Conservation (phyloP, 306 rosid genomes). For the Casuarina cunninghamiana region DNA sequence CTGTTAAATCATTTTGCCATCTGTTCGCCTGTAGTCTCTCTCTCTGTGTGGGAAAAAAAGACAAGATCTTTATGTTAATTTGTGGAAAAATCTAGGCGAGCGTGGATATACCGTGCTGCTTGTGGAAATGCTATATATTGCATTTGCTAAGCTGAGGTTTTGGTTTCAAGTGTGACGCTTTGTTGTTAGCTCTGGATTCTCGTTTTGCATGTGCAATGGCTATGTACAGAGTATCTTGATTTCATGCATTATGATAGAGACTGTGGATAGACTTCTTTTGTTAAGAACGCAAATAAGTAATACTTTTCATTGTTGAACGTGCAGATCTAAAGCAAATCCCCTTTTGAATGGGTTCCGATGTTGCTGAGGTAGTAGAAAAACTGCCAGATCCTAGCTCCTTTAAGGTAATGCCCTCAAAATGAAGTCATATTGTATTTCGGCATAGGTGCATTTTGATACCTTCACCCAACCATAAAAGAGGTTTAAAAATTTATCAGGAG, state of each 20-base stretch:
- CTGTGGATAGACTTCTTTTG: constrained; percentile 11
- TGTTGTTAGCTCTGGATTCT: neutral
- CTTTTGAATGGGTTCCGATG: constrained; percentile 73
- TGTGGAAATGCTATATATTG: constrained; percentile 11
- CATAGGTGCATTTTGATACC: constrained; percentile 1
- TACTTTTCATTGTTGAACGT: constrained; percentile 28
- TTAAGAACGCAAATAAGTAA: constrained; percentile 21
- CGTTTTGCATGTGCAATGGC: constrained; percentile 3
- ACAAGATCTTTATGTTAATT: constrained; percentile 4
- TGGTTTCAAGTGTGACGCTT: neutral
- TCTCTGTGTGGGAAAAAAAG: neutral
- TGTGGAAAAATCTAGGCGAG: neutral
- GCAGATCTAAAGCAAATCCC: constrained; percentile 36
- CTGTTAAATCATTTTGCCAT: neutral
- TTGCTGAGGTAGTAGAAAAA: constrained; percentile 40
- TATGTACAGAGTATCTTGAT: neutral
- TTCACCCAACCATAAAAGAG: constrained; percentile 9
- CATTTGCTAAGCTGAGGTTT: neutral
- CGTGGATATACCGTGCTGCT: constrained; percentile 5
- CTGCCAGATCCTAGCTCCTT: constrained; percentile 43
- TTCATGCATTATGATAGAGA: neutral
- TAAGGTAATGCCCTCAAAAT: constrained; percentile 45
- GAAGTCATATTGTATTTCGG: constrained; percentile 13
- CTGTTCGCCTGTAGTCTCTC: neutral
- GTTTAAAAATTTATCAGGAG: neutral